Percentiles rank a stretch among this genome's conserved stretches.
These are phyloP conservation scores for Melampsora americana DNA, from an alignment of 1,284 basidiomycete genomes.

Conservation along the genomic window DNA sequence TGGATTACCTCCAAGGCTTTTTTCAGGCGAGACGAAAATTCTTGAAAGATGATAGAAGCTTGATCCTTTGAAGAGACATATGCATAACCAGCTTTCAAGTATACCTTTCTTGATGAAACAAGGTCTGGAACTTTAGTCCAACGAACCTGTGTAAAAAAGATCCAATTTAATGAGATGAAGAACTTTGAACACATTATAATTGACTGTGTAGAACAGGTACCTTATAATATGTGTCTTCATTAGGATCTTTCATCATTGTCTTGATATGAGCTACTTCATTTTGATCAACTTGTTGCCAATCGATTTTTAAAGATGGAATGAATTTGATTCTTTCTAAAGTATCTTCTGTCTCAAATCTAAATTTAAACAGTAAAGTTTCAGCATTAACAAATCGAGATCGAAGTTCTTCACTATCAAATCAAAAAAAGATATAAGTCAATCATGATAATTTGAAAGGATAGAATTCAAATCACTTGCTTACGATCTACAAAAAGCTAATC, in stretches of 20 bases:
- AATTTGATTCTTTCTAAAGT: conserved; percentile 67
- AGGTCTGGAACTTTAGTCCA: conserved; percentile 95
- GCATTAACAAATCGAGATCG: conserved; percentile 83
- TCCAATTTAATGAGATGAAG: not conserved
- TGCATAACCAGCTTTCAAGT: conserved; percentile 77
- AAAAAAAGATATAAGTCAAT: conserved; percentile 9
- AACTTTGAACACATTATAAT: not conserved
- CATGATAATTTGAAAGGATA: not conserved
- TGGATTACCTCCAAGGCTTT: conserved; percentile 71
- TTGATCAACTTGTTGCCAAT: conserved; percentile 67
- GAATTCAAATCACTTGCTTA: conserved; percentile 60
- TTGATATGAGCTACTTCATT: conserved; percentile 63
- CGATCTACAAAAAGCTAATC: conserved; percentile 94
- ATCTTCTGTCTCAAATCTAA: conserved; percentile 75
- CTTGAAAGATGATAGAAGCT: conserved; percentile 82
- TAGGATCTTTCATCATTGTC: conserved; percentile 50
- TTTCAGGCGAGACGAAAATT: conserved; percentile 74
- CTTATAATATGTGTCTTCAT: conserved; percentile 68
- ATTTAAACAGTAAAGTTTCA: conserved; percentile 77
- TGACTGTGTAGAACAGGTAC: conserved; percentile 54
- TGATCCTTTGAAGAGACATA: conserved; percentile 81
- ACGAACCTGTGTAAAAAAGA: conserved; percentile 57
- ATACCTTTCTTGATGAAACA: conserved; percentile 77
- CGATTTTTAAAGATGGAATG: conserved; percentile 70
- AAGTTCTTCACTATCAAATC: conserved; percentile 74